These are phyloP conservation scores for Acer negundo DNA, from an alignment of 345 rosid species.

Conservation along the genomic window DNA sequence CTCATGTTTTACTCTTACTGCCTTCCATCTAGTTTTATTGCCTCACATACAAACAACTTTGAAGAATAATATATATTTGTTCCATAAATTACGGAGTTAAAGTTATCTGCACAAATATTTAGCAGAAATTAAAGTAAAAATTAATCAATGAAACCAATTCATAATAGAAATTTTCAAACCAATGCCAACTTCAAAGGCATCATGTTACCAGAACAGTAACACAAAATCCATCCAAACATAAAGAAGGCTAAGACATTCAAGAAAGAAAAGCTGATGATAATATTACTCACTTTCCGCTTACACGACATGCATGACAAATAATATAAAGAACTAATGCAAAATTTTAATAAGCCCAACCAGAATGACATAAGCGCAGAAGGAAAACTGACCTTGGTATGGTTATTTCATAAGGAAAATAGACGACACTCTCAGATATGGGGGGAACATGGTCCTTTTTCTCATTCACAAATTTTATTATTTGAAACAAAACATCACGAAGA, in stretches of 20 bases:
- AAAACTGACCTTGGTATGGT: conserved; percentile 75
- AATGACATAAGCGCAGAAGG: conserved; percentile 13
- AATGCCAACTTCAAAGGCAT: not conserved
- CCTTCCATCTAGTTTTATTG: not conserved
- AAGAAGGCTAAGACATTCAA: not conserved
- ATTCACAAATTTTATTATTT: conserved; percentile 86
- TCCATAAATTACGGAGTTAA: not conserved
- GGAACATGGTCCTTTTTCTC: conserved; percentile 98
- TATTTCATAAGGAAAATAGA: conserved; percentile 86
- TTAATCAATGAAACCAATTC: not conserved
- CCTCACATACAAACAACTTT: not conserved
- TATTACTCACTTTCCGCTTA: not conserved
- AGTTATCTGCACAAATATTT: not conserved
- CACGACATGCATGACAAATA: not conserved
- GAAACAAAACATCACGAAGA: conserved; percentile 83
- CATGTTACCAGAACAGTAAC: not conserved
- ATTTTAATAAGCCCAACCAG: not conserved
- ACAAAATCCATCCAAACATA: conserved; percentile 3
- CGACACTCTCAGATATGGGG: conserved; percentile 69
- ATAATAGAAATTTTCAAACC: not conserved
- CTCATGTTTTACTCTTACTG: not conserved
- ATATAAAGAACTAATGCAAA: conserved; percentile 12
- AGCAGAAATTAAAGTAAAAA: not conserved
- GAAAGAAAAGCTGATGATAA: not conserved
- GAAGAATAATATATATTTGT: not conserved